Conservation (phyloP, 495 filamentous ascomycete species). For the Lasiosphaeria miniovina region DNA sequence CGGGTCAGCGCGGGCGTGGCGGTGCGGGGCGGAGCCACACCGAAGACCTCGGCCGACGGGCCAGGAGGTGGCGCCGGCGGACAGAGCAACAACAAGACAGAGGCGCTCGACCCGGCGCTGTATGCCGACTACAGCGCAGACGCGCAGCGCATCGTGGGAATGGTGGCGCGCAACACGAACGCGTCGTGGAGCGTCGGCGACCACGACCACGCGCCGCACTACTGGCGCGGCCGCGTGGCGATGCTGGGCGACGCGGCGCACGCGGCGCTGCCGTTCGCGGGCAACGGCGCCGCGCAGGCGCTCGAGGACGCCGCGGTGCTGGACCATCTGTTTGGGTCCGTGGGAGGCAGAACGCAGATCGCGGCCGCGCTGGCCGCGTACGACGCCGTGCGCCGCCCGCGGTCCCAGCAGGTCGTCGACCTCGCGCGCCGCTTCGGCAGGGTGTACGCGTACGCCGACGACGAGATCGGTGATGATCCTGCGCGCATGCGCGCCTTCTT, state of each 20-base stretch:
- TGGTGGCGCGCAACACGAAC: slow-evolving; percentile 33
- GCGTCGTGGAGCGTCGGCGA: slow-evolving; percentile 39
- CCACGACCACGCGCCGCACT: slow-evolving; percentile 52
- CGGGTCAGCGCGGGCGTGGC: slow-evolving; percentile 40
- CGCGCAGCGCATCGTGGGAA: slow-evolving; percentile 31
- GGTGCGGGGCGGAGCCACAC: slow-evolving; percentile 26
- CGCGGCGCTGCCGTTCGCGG: slow-evolving; percentile 55
- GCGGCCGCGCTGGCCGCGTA: slow-evolving; percentile 29
- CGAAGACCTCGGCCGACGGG: not conserved
- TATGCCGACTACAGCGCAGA: slow-evolving; percentile 34
- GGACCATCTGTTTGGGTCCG: slow-evolving; percentile 29
- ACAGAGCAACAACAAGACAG: not conserved
- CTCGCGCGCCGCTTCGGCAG: slow-evolving; percentile 32
- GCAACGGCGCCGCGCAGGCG: slow-evolving; percentile 58
- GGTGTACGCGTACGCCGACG: slow-evolving; percentile 34
- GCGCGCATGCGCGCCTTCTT: slow-evolving; percentile 31
- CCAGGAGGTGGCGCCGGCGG: not conserved
- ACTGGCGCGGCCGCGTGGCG: slow-evolving; percentile 44
- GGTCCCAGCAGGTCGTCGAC: slow-evolving; percentile 33
- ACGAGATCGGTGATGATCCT: slow-evolving; percentile 34
- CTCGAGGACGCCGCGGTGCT: slow-evolving; percentile 57
- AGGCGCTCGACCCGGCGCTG: slow-evolving; percentile 21
- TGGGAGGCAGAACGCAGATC: slow-evolving; percentile 13
- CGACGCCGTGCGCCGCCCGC: slow-evolving; percentile 23
- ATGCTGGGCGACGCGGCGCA: slow-evolving; percentile 61